Evolutionary conservation across 805 yeast species (phyloP).

Genomic region (Wickerhamiella sergipiensis): DNA sequence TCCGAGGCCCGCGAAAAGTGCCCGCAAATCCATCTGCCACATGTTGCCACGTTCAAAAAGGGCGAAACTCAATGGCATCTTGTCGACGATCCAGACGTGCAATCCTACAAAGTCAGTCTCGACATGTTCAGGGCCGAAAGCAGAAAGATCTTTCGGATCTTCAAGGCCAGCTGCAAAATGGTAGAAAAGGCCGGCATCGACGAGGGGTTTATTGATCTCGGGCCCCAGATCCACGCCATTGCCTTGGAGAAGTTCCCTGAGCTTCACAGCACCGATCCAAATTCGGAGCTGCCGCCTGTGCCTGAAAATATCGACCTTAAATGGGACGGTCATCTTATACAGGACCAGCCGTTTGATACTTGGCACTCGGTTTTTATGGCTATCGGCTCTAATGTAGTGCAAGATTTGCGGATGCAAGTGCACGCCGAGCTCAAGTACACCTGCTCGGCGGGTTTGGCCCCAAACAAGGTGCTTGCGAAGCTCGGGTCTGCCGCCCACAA

Average conservation of each 20-base stretch:
- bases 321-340: conserved; percentile 22
- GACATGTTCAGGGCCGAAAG: conserved; percentile 88
- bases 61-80: conserved; percentile 82
- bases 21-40: conserved; percentile 63
- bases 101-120: conserved; percentile 65
- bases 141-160: conserved; percentile 56
- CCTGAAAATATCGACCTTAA: conserved; percentile 10
- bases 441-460: conserved; percentile 78
- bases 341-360: conserved; percentile 24
- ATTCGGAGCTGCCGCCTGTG: conserved; percentile 7
- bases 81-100: conserved; percentile 38
- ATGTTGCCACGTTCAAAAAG: conserved; percentile 83
- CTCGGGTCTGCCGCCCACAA: conserved; percentile 74
- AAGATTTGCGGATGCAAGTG: conserved; percentile 40
- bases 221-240: conserved; percentile 40
- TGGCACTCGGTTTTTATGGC: conserved; percentile 75
- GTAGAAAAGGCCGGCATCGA: conserved; percentile 95
- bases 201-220: conserved; percentile 80
- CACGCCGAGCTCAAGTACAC: conserved; percentile 53
- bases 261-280: conserved; percentile 25
- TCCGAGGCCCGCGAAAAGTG: conserved; percentile 61
- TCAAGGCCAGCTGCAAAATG: conserved; percentile 45
- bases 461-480: conserved; percentile 69
- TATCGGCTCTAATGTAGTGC: conserved; percentile 50
- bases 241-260: conserved; percentile 37